phyloP scores from a whole-genome alignment of 345 rosid species.

The Eucalyptus viminalis region DNA sequence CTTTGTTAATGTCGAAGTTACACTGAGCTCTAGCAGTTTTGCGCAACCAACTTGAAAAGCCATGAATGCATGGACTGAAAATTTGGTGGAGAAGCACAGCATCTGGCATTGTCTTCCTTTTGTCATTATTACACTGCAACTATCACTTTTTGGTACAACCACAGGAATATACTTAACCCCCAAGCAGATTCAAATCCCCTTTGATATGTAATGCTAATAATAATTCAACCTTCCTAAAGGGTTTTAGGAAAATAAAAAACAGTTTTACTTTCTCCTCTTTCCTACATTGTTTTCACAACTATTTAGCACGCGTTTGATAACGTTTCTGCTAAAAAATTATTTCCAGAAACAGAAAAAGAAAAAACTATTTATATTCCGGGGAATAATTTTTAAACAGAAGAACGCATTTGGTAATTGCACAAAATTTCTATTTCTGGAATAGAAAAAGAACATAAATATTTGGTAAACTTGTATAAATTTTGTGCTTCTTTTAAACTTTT shows the following conservation, averaged over 20 bases:
- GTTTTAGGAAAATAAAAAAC: background rate
- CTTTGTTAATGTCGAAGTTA: background rate
- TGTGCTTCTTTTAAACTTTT: no score
- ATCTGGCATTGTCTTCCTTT: background rate
- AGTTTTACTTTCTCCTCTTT: background rate
- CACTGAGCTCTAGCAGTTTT: background rate
- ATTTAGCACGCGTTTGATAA: rapidly evolving
- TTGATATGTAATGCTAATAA: background rate
- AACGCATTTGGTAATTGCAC: no score
- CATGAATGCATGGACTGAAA: background rate
- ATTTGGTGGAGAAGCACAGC: background rate
- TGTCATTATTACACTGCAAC: background rate
- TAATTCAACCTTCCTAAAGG: background rate
- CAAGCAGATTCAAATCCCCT: background rate
- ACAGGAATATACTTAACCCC: background rate
- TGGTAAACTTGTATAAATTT: no score
- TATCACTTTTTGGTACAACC: background rate
- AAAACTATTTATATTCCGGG: rapidly evolving
- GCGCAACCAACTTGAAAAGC: background rate
- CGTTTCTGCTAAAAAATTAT: rapidly evolving
- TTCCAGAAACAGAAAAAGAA: no score
- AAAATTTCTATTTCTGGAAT: no score
- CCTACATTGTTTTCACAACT: background rate
- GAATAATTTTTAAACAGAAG: rapidly evolving
- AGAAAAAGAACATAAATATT: no score